A percentile compares a stretch with the other conserved stretches of the same genome.
phyloP scores from a whole-genome alignment of 2,329 filamentous ascomycete genomes.

The Lasiodiplodia gonubiensis region DNA sequence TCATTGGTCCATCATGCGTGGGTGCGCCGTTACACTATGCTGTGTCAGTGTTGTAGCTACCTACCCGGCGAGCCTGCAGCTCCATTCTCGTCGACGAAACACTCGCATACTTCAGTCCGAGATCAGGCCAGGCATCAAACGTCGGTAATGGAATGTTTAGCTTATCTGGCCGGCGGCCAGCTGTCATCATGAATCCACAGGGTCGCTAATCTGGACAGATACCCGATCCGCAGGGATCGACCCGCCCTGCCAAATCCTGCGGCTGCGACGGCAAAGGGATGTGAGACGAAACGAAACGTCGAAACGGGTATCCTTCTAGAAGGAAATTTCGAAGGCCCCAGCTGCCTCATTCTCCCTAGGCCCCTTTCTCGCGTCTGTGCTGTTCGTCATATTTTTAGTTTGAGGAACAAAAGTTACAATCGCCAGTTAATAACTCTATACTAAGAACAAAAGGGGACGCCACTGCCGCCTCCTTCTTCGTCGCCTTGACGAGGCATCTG shows the following conservation, averaged over 20 bases:
- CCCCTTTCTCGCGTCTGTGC: too few species aligned
- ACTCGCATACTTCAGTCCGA: not conserved
- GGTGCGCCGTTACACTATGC: not conserved
- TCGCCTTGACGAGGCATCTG: not conserved
- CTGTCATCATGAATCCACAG: not conserved
- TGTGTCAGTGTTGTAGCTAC: not conserved
- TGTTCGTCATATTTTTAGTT: too few species aligned
- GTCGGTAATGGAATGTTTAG: not conserved
- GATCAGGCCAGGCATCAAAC: not conserved
- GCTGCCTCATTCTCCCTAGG: too few species aligned
- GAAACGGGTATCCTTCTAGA: not conserved
- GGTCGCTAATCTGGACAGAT: not conserved
- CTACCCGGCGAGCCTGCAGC: not conserved
- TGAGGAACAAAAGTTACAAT: too few species aligned
- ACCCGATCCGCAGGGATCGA: slow-evolving; percentile 16
- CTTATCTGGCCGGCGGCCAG: not conserved
- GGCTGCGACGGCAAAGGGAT: too few species aligned
- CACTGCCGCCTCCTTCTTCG: not conserved
- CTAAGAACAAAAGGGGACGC: not conserved
- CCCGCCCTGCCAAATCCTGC: not conserved
- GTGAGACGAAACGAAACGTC: not conserved
- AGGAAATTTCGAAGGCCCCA: not conserved
- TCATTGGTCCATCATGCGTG: not conserved
- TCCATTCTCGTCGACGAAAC: not conserved
- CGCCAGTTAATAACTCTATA: too few species aligned